These are phyloP conservation scores for Wickerhamomyces ciferrii DNA, from an alignment of 805 yeast genomes.

Conservation along the genomic window DNA sequence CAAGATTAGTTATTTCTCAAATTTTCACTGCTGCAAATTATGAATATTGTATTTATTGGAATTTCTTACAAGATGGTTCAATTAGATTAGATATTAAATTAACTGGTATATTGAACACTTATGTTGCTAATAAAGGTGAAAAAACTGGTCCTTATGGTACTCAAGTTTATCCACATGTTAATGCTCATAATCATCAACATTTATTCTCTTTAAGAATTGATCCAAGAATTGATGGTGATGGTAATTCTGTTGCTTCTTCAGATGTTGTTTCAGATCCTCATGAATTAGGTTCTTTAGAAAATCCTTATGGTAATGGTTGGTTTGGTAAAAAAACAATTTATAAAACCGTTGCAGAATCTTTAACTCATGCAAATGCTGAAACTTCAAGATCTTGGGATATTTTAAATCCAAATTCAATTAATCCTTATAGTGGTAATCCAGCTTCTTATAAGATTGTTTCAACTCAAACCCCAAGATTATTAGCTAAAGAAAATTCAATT, in stretches of 20 bases:
- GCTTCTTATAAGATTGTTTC: conserved; percentile 75
- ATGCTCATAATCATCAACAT: conserved; percentile 87
- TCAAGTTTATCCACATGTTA: conserved; percentile 70
- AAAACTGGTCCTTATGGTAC: conserved; percentile 76
- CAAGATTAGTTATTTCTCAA: conserved; percentile 69
- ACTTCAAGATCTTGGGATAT: conserved; percentile 76
- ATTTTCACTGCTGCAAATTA: conserved; percentile 85
- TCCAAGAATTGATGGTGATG: conserved; percentile 78
- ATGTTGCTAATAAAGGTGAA: conserved; percentile 57
- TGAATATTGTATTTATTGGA: conserved; percentile 83
- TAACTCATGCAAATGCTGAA: conserved; percentile 53
- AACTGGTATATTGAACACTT: conserved; percentile 81
- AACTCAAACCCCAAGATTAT: conserved; percentile 64
- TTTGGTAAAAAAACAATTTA: conserved; percentile 58
- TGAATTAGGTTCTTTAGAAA: conserved; percentile 62
- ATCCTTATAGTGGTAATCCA: conserved; percentile 70
- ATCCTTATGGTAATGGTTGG: conserved; percentile 77
- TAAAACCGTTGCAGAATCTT: conserved; percentile 63
- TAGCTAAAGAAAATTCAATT: conserved; percentile 69
- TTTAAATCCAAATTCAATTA: conserved; percentile 63
- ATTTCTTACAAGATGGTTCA: conserved; percentile 78
- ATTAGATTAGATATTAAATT: conserved; percentile 74
- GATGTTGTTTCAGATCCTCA: conserved; percentile 59
- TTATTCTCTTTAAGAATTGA: conserved; percentile 72
- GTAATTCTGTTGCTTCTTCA: conserved; percentile 63